These are phyloP conservation scores for Colletotrichum limetticola DNA, from an alignment of 2,329 filamentous ascomycete species.

Conservation along the genomic window DNA sequence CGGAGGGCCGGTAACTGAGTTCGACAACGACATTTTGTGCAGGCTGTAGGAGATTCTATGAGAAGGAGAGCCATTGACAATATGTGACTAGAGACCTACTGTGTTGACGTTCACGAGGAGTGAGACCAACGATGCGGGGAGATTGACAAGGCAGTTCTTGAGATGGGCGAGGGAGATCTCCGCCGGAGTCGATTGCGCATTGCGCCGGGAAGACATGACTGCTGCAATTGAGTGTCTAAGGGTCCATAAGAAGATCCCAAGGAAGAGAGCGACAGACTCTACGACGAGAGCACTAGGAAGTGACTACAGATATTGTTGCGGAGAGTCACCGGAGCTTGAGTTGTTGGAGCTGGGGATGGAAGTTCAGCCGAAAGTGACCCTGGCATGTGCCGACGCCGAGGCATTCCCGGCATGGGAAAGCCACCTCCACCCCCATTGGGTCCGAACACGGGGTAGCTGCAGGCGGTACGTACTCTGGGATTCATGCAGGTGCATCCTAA, in stretches of 20 bases:
- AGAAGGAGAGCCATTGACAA: not conserved
- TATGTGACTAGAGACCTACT: slow-evolving; percentile 61
- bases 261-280: slow-evolving; percentile 11
- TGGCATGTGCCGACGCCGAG: slow-evolving; percentile 46
- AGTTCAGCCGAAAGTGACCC: slow-evolving; percentile 30
- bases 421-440: slow-evolving; percentile 26
- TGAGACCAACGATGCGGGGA: slow-evolving; percentile 85
- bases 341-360: slow-evolving; percentile 19
- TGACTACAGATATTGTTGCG: slow-evolving; percentile 6
- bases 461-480: slow-evolving; percentile 7
- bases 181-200: slow-evolving; percentile 74
- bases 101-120: slow-evolving; percentile 91
- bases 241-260: slow-evolving; percentile 1
- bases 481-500: not conserved
- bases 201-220: slow-evolving; percentile 61
- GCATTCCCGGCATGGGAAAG: slow-evolving; percentile 32
- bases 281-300: not conserved
- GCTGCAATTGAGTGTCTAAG: slow-evolving; percentile 12
- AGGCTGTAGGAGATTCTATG: slow-evolving; percentile 61
- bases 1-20: slow-evolving; percentile 75
- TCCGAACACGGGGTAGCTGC: slow-evolving; percentile 29
- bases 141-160: slow-evolving; percentile 94
- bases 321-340: slow-evolving; percentile 6
- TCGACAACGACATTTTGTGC: slow-evolving; percentile 98
- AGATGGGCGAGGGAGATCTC: slow-evolving; percentile 88